Evolutionary conservation across 106 monocot genomes (phyloP).

Genomic region (Acorus calamus): DNA sequence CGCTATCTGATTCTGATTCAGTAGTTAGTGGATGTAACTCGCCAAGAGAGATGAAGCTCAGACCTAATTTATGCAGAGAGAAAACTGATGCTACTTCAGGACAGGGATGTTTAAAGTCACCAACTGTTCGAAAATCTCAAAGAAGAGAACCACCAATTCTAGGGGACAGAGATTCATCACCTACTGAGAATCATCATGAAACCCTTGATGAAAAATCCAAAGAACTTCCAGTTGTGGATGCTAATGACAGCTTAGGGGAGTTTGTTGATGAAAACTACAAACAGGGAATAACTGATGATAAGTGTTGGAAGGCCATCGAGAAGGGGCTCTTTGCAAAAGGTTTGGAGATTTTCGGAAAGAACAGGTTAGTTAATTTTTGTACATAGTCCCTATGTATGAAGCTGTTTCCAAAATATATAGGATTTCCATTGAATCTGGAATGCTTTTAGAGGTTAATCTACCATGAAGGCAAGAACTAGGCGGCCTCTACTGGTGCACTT

Average conservation of each 20-base stretch:
- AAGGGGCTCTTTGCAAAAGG: slow-evolving; percentile 77
- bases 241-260: slow-evolving; percentile 46
- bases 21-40: slow-evolving; percentile 36
- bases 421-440: background rate
- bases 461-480: too few species aligned
- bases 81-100: slow-evolving; percentile 40
- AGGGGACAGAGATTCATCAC: slow-evolving; percentile 16
- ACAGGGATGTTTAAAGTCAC: slow-evolving; percentile 20
- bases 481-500: too few species aligned
- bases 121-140: slow-evolving; percentile 26
- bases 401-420: background rate
- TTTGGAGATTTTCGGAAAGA: slow-evolving; percentile 85
- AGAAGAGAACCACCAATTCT: slow-evolving; percentile 27
- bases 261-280: slow-evolving; percentile 75
- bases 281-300: slow-evolving; percentile 18
- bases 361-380: slow-evolving; percentile 35
- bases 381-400: too few species aligned
- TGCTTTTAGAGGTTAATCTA: too few species aligned
- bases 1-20: slow-evolving; percentile 54
- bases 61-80: slow-evolving; percentile 36
- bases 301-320: slow-evolving; percentile 72
- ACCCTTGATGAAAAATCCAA: slow-evolving; percentile 22
- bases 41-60: slow-evolving; percentile 45
- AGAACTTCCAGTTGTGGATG: slow-evolving; percentile 20
- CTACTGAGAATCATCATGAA: slow-evolving; percentile 26